Evolutionary conservation across 2,329 filamentous ascomycete species (phyloP).

Genomic region (Claviceps digitariae): DNA sequence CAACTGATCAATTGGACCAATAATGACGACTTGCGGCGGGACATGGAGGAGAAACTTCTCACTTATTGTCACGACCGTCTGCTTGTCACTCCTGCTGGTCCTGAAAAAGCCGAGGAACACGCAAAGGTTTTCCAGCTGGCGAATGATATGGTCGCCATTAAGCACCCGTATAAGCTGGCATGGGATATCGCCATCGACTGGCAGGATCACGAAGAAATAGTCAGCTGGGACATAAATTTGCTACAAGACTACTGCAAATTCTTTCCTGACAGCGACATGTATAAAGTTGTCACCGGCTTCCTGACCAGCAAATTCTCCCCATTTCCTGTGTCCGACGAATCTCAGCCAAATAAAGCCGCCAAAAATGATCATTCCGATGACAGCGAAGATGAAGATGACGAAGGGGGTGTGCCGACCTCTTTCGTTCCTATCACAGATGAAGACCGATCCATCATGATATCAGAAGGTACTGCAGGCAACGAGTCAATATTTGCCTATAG

Average conservation of each 20-base stretch:
- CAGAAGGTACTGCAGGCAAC: slow-evolving; percentile 51
- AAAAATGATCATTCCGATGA: slow-evolving; percentile 32
- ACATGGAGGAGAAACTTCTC: slow-evolving; percentile 82
- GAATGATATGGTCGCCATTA: slow-evolving; percentile 90
- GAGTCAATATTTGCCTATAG: slow-evolving; percentile 73
- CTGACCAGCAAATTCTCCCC: slow-evolving; percentile 74
- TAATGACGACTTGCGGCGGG: slow-evolving; percentile 72
- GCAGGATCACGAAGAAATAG: slow-evolving; percentile 62
- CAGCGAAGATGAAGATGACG: slow-evolving; percentile 47
- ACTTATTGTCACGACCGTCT: slow-evolving; percentile 69
- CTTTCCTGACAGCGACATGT: slow-evolving; percentile 74
- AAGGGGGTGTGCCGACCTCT: slow-evolving; percentile 38
- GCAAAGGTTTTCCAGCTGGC: slow-evolving; percentile 63
- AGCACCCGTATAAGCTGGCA: slow-evolving; percentile 75
- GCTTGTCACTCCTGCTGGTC: slow-evolving; percentile 48
- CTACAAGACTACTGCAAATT: slow-evolving; percentile 68
- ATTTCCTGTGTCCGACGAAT: slow-evolving; percentile 39
- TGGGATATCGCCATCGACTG: slow-evolving; percentile 90
- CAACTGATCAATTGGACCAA: slow-evolving; percentile 80
- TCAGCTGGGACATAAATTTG: slow-evolving; percentile 66
- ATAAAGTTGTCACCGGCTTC: slow-evolving; percentile 70
- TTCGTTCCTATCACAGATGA: slow-evolving; percentile 54
- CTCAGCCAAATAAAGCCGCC: slow-evolving; percentile 10
- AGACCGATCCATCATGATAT: slow-evolving; percentile 70
- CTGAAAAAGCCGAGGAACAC: slow-evolving; percentile 56